Evolutionary conservation across 2,329 filamentous ascomycete genomes (phyloP), one percentile per base, ranked within the genome.

Genomic region (Trichophyton simii): DNA sequence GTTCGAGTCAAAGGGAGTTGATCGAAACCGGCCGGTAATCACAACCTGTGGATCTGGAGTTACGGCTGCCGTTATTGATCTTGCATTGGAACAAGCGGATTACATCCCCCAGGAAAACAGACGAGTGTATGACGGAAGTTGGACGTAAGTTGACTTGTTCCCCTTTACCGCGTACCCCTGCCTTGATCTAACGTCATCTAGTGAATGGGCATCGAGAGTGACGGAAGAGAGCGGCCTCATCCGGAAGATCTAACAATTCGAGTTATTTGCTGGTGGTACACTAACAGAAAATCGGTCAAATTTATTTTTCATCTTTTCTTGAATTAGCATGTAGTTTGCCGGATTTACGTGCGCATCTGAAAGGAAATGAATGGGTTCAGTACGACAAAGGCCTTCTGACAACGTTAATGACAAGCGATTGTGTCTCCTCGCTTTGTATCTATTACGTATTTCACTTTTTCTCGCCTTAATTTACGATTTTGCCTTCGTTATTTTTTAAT

Each of bases 21-120:
- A 96, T 70, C 84, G 87, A 0, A 79, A 80, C 31, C 90, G 87
- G 72, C 88, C 91, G 2, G 88, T 96, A 66, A 87, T 97, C 68
- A 88, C 85, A 58, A 92, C 83, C 68, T 99, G 94, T 69, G 94
- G 94, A 11, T 96, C 91, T 5, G 94, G 94, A 38, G 92, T 99
- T 59, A 97, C 91, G 9, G 94, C 94, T 6, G 89, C 89, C 18
- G 83, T 96, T 50, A 84, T 99, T 48, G 94, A 99, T 71, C 87
- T 91, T 42, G 94, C 91, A 1, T 76, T 99, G 60, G 84, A 83
- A 34, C 85, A 90, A 73, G 89, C 91, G 22, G 86, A 85, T 1
- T 91, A 85, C 70, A 88, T 87, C 1, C 78, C 83, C 3, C 75
- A 82, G 0, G 81, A 85, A 63, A 82, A 83, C 60, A 83, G 89